Percentiles rank a stretch among this genome's conserved stretches.
Conservation (phyloP, 2,329 filamentous ascomycete genomes). For the Fusarium bactridioides region DNA sequence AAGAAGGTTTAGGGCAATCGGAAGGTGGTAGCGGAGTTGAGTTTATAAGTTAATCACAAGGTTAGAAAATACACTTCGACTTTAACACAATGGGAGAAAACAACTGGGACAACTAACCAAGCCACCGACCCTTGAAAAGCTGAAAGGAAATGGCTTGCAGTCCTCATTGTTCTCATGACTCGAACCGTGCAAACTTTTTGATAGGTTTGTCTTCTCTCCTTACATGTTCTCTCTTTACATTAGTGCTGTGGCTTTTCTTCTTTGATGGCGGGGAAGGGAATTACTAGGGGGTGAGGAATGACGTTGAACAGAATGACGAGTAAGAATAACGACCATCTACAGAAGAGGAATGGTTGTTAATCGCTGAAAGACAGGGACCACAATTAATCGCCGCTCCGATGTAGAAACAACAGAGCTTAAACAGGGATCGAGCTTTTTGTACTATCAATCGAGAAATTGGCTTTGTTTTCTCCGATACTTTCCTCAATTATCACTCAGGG, state of each 20-base stretch:
- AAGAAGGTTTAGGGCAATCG: too few species aligned
- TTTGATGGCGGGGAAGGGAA: conserved; percentile 8
- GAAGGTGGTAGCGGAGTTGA: too few species aligned
- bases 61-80: too few species aligned
- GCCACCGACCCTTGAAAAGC: not conserved
- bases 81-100: too few species aligned
- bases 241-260: not conserved
- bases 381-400: conserved; percentile 16
- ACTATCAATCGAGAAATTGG: not conserved
- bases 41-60: too few species aligned
- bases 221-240: not conserved
- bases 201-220: not conserved
- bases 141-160: not conserved
- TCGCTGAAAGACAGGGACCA: conserved; percentile 12
- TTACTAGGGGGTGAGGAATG: conserved; percentile 1
- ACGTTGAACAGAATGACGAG: conserved; percentile 29
- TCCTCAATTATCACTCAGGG: not conserved
- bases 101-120: conserved; percentile 2
- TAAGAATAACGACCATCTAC: not conserved
- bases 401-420: not conserved
- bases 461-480: not conserved
- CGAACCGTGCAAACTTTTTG: not conserved
- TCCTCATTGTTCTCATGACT: conserved; percentile 14
- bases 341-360: conserved; percentile 3
- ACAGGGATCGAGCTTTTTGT: conserved; percentile 17